These are phyloP conservation scores for Xylaria sp. DNA, from an alignment of 495 filamentous ascomycete species.

Conservation along the genomic window DNA sequence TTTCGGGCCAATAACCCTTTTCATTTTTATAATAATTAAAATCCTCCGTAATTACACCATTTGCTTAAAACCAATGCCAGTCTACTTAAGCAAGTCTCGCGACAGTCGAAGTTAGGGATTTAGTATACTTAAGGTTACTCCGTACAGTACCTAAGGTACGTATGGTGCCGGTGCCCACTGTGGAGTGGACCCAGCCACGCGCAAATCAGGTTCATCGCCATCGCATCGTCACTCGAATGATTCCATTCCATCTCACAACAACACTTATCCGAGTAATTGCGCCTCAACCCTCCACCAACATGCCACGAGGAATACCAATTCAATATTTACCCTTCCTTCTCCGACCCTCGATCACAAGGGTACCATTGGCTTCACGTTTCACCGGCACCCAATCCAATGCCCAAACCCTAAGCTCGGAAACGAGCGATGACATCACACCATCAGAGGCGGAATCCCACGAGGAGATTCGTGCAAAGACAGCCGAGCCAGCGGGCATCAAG, in stretches of 20 bases:
- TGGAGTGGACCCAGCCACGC: too few species aligned
- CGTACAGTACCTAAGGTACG: too few species aligned
- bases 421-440: slow-evolving; percentile 17
- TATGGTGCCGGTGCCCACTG: too few species aligned
- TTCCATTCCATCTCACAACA: background rate
- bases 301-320: background rate
- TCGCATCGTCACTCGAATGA: background rate
- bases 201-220: background rate
- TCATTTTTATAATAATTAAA: too few species aligned
- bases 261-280: background rate
- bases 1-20: too few species aligned
- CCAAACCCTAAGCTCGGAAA: background rate
- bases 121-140: too few species aligned
- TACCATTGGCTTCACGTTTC: background rate
- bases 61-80: too few species aligned
- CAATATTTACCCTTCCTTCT: background rate
- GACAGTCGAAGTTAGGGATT: too few species aligned
- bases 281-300: background rate
- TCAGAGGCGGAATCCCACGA: slow-evolving; percentile 24
- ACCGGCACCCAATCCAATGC: slow-evolving; percentile 3
- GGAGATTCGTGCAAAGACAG: slow-evolving; percentile 72
- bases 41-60: too few species aligned
- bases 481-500: too few species aligned
- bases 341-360: background rate
- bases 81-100: too few species aligned